A percentile compares a stretch with the other conserved stretches of the same genome.
Evolutionary conservation across 176 grass and related monocot species (phyloP).

Genomic region (Carex kokanica): DNA sequence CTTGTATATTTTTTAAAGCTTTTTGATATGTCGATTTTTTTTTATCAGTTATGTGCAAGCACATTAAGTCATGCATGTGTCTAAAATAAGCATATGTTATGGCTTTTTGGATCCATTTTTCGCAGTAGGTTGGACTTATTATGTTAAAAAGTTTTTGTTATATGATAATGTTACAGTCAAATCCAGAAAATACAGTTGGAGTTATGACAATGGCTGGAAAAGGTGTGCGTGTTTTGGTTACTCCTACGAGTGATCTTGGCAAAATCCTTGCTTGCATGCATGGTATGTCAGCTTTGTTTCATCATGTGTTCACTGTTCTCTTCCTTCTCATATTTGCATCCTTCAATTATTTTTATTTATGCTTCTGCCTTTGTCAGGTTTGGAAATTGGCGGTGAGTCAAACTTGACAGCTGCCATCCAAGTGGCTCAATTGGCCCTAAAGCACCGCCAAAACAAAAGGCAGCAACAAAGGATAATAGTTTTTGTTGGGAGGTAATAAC

Average conservation of each 20-base stretch:
- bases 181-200: slow-evolving; percentile 98
- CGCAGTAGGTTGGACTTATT: not conserved
- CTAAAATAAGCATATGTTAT: slow-evolving; percentile 10
- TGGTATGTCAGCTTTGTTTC: slow-evolving; percentile 38
- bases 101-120: not conserved
- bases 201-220: slow-evolving; percentile 98
- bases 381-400: slow-evolving; percentile 87
- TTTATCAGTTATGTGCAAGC: not conserved
- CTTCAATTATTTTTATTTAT: not conserved
- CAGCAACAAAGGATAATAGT: slow-evolving; percentile 96
- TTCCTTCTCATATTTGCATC: not conserved
- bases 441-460: slow-evolving; percentile 98
- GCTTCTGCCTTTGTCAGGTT: slow-evolving; percentile 33
- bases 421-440: slow-evolving; percentile 90
- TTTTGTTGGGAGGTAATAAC: slow-evolving; percentile 82
- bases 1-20: not conserved
- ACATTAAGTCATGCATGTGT: not conserved
- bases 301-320: not conserved
- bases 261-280: slow-evolving; percentile 99
- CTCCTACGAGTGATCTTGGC: slow-evolving; percentile 96
- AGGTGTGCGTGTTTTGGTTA: slow-evolving; percentile 91
- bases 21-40: not conserved
- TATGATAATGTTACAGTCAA: slow-evolving; percentile 54
- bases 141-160: not conserved
- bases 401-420: slow-evolving; percentile 89